These are phyloP conservation scores for Trypanosoma theileri DNA, from an alignment of 208 protist genomes.

Conservation along the genomic window DNA sequence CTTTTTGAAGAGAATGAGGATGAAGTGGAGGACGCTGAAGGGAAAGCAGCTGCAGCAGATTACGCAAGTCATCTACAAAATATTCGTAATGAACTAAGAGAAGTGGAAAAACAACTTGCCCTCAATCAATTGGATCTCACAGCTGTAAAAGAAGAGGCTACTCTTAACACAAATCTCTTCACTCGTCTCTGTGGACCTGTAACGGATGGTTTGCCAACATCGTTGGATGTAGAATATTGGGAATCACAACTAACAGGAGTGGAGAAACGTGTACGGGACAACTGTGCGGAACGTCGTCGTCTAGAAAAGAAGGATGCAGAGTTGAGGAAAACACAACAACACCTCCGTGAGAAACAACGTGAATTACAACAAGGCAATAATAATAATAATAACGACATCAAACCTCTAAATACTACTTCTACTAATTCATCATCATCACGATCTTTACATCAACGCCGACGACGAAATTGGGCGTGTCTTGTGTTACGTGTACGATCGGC, in stretches of 20 bases:
- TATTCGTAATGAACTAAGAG: conserved; percentile 9
- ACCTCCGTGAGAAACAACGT: neutral
- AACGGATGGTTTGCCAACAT: conserved; percentile 2
- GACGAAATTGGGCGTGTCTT: no score
- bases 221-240: conserved; percentile 22
- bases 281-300: neutral
- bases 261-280: neutral
- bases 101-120: conserved; percentile 8
- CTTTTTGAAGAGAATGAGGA: conserved; percentile 14
- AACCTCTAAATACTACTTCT: no score
- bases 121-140: conserved; percentile 13
- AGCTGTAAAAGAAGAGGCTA: conserved; percentile 13
- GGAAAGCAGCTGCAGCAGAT: conserved; percentile 5
- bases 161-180: neutral
- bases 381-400: no score
- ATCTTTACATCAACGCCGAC: no score
- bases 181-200: conserved; percentile 12
- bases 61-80: neutral
- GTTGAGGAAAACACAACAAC: neutral
- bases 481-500: no score
- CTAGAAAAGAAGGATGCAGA: conserved; percentile 6
- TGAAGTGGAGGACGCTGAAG: neutral
- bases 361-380: neutral
- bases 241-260: conserved; percentile 24
- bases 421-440: no score